Evolutionary conservation across 257 asterid species (phyloP).

Genomic region (Agastache rugosa): DNA sequence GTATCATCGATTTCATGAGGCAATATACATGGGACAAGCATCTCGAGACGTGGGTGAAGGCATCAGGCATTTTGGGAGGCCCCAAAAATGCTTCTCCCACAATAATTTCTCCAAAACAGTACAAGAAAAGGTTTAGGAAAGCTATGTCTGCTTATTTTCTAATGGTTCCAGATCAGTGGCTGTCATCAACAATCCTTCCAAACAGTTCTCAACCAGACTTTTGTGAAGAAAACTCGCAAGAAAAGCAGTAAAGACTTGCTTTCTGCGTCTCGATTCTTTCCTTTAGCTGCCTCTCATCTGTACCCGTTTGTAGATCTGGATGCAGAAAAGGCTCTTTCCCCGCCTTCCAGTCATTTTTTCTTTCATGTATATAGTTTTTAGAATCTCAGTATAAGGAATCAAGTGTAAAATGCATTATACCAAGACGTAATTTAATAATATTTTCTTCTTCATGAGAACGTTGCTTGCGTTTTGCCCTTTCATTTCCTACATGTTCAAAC

Average conservation of each 20-base stretch:
- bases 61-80: slow-evolving; percentile 81
- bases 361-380: slow-evolving; percentile 23
- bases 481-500: neutral
- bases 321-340: slow-evolving; percentile 32
- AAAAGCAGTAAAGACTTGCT: slow-evolving; percentile 24
- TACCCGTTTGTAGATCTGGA: slow-evolving; percentile 26
- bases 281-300: slow-evolving; percentile 2
- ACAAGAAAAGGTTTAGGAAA: slow-evolving; percentile 78
- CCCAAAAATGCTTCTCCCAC: slow-evolving; percentile 74
- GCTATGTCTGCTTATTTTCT: slow-evolving; percentile 88
- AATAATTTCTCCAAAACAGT: slow-evolving; percentile 72
- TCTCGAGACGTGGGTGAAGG: slow-evolving; percentile 89
- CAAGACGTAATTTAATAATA: neutral
- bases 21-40: slow-evolving; percentile 95
- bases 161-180: slow-evolving; percentile 84
- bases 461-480: neutral
- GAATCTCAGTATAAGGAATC: neutral
- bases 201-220: slow-evolving; percentile 41
- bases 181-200: slow-evolving; percentile 45
- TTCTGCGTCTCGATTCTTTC: neutral
- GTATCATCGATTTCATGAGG: slow-evolving; percentile 85
- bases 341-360: neutral
- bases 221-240: slow-evolving; percentile 43
- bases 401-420: slow-evolving; percentile 33
- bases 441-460: neutral